phyloP scores from a whole-genome alignment of 441 rosid genomes.

The Jatropha podagrica region DNA sequence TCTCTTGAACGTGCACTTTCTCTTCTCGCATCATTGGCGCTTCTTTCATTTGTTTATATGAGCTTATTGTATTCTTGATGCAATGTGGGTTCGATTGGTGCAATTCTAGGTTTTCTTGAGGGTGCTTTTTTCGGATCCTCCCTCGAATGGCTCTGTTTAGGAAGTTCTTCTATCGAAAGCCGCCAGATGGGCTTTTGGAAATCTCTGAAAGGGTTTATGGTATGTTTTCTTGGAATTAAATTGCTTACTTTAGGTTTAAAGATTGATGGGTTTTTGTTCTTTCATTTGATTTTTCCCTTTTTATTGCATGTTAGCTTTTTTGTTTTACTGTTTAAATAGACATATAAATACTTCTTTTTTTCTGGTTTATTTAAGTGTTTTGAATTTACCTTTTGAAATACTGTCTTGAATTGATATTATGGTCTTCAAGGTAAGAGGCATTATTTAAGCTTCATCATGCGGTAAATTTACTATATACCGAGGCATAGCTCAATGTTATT shows the following conservation, averaged over 20 bases:
- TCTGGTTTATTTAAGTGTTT: background rate
- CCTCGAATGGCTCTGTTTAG: slow-evolving; percentile 70
- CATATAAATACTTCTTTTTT: background rate
- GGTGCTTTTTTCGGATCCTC: slow-evolving; percentile 32
- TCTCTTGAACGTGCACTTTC: slow-evolving; percentile 32
- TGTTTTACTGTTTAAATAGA: background rate
- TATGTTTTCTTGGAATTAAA: slow-evolving; percentile 31
- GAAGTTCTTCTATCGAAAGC: slow-evolving; percentile 74
- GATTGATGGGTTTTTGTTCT: slow-evolving; percentile 11
- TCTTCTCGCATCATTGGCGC: slow-evolving; percentile 25
- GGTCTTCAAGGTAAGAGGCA: background rate
- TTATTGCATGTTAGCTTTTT: background rate
- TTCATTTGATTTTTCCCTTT: background rate
- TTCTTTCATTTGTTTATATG: slow-evolving; percentile 23
- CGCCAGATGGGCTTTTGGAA: slow-evolving; percentile 88
- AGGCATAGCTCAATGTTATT: background rate
- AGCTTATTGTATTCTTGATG: slow-evolving; percentile 29
- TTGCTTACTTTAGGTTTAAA: slow-evolving; percentile 17
- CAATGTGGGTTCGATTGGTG: slow-evolving; percentile 39
- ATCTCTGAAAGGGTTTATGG: slow-evolving; percentile 89
- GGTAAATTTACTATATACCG: background rate
- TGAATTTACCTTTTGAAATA: background rate
- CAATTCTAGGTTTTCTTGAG: slow-evolving; percentile 22
- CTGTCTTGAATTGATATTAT: background rate
- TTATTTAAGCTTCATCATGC: background rate